Evolutionary conservation across 1,284 basidiomycete species (phyloP), one percentile per base, ranked within the genome.

Genomic region (Pholiota adiposa): DNA sequence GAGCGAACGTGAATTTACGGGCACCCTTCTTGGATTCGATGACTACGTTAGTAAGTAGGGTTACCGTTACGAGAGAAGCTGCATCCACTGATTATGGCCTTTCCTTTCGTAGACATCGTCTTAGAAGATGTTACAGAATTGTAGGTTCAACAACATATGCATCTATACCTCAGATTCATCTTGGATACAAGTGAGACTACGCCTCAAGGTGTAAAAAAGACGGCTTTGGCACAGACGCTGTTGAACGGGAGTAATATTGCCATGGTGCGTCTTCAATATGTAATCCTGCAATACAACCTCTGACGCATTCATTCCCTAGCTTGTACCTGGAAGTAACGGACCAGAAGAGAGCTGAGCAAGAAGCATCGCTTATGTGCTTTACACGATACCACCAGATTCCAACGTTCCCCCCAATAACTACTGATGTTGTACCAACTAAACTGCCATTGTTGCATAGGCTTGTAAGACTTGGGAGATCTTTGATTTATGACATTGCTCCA

Each of bases 211-310:
- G 81, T 82, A 63, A 94, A 92, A 72, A 88, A 87, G 75, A 97
- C 92, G 8, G 84, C 88, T 62, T 83, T 99, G 21, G 86, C 89
- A 4, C 94, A 98, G 77, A 99, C 97, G 19, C 79, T 99, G 48
- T 75, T 99, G 61, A 99, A 99, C 70, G 97, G 97, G 9, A 98
- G 97, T 78, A 98, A 97, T 69, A 98, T 99, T 59, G 96, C 95
- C 72, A 97, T 99, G 90, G 96, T 97, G 75, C 64, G 80, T 70
- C 49, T 33, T 50, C 12, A 18, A 63, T 12, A 51, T 21, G 41
- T 11, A 27, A 12, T 51, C 27, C 4, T 21, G 21, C 31, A 23
- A 56, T 18, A 34, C 31, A 14, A 34, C 6, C 44, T 53, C 8
- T 31, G 19, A 58, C 50, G n/a, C 29, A 56, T 34, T 58, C 61